A percentile compares a stretch with the other conserved stretches of the same genome.
Conservation (phyloP, 306 rosid genomes). For the Acacia acuminata region DNA sequence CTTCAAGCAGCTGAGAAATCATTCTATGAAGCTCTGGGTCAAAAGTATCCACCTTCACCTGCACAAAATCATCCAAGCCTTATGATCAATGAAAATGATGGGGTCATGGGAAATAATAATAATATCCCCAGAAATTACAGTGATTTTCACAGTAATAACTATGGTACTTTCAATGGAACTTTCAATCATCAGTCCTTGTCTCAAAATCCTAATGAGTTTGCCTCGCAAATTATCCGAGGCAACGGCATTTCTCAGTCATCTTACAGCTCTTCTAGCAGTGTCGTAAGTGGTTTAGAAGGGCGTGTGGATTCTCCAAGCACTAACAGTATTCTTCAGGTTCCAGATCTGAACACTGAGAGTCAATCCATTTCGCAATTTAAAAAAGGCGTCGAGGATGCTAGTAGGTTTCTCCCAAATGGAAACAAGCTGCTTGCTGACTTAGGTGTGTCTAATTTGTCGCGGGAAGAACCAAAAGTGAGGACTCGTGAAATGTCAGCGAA, state of each 20-base stretch:
- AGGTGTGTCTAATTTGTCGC: conserved; percentile 34
- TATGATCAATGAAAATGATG: conserved; percentile 38
- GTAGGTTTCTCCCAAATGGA: conserved; percentile 73
- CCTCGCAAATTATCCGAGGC: conserved; percentile 33
- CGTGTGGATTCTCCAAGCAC: conserved; percentile 60
- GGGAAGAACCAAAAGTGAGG: conserved; percentile 29
- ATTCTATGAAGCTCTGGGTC: conserved; percentile 83
- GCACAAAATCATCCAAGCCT: conserved; percentile 34
- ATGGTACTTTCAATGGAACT: conserved; percentile 43
- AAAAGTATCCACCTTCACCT: conserved; percentile 75
- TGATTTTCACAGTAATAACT: conserved; percentile 36
- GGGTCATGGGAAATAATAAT: conserved; percentile 39
- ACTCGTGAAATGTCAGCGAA: conserved; percentile 39
- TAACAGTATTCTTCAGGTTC: conserved; percentile 42
- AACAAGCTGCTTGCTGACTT: conserved; percentile 51
- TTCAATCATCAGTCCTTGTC: conserved; percentile 32
- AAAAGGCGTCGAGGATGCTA: conserved; percentile 88
- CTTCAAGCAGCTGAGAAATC: conserved; percentile 93
- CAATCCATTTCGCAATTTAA: conserved; percentile 81
- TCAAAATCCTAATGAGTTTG: conserved; percentile 39
- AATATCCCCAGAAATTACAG: conserved; percentile 33
- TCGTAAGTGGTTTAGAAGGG: conserved; percentile 53
- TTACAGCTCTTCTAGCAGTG: conserved; percentile 61
- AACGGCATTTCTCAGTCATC: conserved; percentile 53
- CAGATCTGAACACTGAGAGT: conserved; percentile 54